Percentiles rank a stretch among this genome's conserved stretches.
These are phyloP conservation scores for Fusarium poae DNA, from an alignment of 2,329 filamentous ascomycete species.

Conservation along the genomic window DNA sequence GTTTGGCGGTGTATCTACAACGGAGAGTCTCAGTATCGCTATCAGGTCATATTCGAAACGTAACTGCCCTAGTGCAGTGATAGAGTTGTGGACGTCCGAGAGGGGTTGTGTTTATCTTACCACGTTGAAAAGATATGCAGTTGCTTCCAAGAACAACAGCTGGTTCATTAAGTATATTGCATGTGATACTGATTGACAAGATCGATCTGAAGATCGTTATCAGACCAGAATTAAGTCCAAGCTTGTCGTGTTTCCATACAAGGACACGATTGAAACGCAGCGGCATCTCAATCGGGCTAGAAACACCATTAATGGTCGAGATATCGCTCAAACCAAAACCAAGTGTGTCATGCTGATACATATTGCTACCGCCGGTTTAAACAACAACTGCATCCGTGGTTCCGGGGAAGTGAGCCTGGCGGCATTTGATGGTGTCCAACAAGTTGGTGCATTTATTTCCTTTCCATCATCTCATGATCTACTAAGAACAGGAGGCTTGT, in stretches of 20 bases:
- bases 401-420: slow-evolving; percentile 44
- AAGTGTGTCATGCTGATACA: slow-evolving; percentile 34
- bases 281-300: slow-evolving; percentile 43
- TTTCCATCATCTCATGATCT: slow-evolving; percentile 33
- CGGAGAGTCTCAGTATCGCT: slow-evolving; percentile 29
- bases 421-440: slow-evolving; percentile 41
- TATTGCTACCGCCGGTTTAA: slow-evolving; percentile 19
- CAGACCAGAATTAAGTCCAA: slow-evolving; percentile 42
- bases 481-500: slow-evolving; percentile 33
- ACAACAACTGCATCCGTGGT: slow-evolving; percentile 38
- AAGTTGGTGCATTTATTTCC: slow-evolving; percentile 12
- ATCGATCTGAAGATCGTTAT: slow-evolving; percentile 37
- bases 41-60: slow-evolving; percentile 34
- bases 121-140: slow-evolving; percentile 4
- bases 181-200: slow-evolving; percentile 31
- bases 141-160: slow-evolving; percentile 1
- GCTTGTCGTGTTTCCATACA: slow-evolving; percentile 38
- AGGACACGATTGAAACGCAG: slow-evolving; percentile 36
- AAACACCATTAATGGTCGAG: slow-evolving; percentile 23
- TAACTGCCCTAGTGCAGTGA: slow-evolving; percentile 18
- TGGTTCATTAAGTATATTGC: slow-evolving; percentile 18
- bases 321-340: slow-evolving; percentile 30
- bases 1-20: slow-evolving; percentile 47
- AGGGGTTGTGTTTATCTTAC: slow-evolving; percentile 28
- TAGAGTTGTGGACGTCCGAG: slow-evolving; percentile 25